A percentile compares a stretch with the other conserved stretches of the same genome.
Conservation (phyloP, 768 basidiomycete genomes). For the Podaxis sp. region DNA sequence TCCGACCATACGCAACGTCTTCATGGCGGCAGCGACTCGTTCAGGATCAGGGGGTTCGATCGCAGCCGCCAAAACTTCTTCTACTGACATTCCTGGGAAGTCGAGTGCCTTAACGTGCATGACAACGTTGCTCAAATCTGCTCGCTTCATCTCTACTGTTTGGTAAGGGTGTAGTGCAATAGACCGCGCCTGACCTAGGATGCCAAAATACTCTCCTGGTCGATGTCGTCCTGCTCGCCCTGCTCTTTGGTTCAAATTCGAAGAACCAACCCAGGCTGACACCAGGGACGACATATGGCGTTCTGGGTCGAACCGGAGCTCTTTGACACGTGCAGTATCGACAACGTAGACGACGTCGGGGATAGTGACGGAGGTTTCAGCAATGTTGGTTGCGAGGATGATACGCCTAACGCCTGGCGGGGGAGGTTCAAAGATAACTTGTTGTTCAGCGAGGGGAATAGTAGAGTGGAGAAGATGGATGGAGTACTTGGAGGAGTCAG, state of each 20-base stretch:
- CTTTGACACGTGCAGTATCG: slow-evolving; percentile 86
- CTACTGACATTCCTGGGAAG: slow-evolving; percentile 81
- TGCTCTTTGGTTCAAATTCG: slow-evolving; percentile 88
- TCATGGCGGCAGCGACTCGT: slow-evolving; percentile 79
- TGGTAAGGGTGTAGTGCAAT: slow-evolving; percentile 72
- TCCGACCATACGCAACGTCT: slow-evolving; percentile 79
- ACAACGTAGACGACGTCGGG: slow-evolving; percentile 95
- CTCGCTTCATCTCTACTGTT: slow-evolving; percentile 93
- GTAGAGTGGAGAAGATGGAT: slow-evolving; percentile 89
- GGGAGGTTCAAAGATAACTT: slow-evolving; percentile 85
- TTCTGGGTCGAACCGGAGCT: slow-evolving; percentile 85
- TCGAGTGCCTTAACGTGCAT: slow-evolving; percentile 97
- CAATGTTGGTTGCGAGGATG: slow-evolving; percentile 93
- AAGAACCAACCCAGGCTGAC: slow-evolving; percentile 87
- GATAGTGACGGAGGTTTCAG: slow-evolving; percentile 94
- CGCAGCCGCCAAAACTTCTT: slow-evolving; percentile 79
- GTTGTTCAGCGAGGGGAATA: slow-evolving; percentile 86
- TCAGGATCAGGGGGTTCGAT: slow-evolving; percentile 87
- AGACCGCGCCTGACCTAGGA: slow-evolving; percentile 66
- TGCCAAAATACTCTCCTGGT: slow-evolving; percentile 87
- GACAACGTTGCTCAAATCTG: slow-evolving; percentile 86
- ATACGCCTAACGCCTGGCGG: slow-evolving; percentile 76
- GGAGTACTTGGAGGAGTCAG: slow-evolving; percentile 53
- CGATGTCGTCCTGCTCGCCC: slow-evolving; percentile 92
- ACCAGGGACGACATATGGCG: slow-evolving; percentile 87